Evolutionary conservation across 148 eudicot species (phyloP).

Genomic region (Chenopodium formosanum): DNA sequence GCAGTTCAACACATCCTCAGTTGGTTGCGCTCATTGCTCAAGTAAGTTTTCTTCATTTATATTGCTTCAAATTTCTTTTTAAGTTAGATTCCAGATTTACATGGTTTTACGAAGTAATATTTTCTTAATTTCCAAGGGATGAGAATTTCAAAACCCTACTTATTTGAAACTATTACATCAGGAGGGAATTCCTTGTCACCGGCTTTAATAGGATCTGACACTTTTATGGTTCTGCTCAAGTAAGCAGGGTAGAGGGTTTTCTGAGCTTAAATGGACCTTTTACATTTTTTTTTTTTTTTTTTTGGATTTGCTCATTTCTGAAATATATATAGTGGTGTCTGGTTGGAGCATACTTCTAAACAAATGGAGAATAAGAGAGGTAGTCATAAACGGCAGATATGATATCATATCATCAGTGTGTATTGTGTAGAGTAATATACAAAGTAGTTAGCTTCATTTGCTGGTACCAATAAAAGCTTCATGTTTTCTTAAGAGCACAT

Average conservation of each 20-base stretch:
- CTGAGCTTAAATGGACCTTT: neutral
- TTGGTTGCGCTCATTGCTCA: slow-evolving; percentile 92
- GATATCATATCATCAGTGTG: neutral
- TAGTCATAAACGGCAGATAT: neutral
- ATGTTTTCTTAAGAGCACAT: neutral
- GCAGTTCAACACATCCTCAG: slow-evolving; percentile 68
- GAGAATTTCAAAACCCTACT: neutral
- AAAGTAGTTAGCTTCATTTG: neutral
- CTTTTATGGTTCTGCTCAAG: neutral
- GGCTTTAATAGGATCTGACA: neutral
- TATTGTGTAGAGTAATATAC: neutral
- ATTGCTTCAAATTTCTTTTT: neutral
- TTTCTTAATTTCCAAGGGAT: neutral
- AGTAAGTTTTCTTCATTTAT: slow-evolving; percentile 45
- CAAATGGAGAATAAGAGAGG: neutral
- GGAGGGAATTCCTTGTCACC: neutral
- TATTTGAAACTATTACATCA: too few relatives aligned
- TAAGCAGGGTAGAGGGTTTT: neutral
- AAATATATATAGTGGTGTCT: neutral
- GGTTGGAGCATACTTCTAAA: neutral
- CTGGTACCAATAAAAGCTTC: neutral
- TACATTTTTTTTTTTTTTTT: neutral
- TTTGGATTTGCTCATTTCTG: neutral
- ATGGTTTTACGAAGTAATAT: neutral
- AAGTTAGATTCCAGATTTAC: neutral